These are phyloP conservation scores for Yamadazyma siamensis DNA, from an alignment of 1,139 yeast genomes.

Conservation along the genomic window DNA sequence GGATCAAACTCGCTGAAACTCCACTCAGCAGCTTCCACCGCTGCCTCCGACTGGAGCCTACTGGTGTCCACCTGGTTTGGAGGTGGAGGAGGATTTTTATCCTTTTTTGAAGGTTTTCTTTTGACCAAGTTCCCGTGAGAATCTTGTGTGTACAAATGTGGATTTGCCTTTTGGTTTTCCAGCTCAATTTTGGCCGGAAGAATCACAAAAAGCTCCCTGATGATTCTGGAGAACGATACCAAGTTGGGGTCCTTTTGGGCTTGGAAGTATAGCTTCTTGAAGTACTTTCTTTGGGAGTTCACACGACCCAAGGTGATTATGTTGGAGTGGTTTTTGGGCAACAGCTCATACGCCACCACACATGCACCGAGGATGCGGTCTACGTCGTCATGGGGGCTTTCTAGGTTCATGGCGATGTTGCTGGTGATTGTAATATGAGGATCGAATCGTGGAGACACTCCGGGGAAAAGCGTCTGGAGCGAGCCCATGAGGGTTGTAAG, in stretches of 20 bases:
- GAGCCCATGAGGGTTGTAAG: constrained; percentile 61
- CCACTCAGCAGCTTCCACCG: constrained; percentile 52
- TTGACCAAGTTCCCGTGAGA: constrained; percentile 29
- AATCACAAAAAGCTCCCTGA: constrained; percentile 64
- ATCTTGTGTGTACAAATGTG: constrained; percentile 39
- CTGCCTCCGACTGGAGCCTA: constrained; percentile 26
- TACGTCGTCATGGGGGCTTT: constrained; percentile 50
- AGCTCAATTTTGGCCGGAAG: constrained; percentile 35
- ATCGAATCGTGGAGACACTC: constrained; percentile 59
- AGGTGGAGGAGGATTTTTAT: constrained; percentile 7
- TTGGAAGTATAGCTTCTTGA: constrained; percentile 63
- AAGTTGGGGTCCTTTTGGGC: constrained; percentile 55
- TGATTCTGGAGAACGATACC: constrained; percentile 63
- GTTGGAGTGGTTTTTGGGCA: constrained; percentile 35
- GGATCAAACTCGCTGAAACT: constrained; percentile 59
- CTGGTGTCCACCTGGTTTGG: constrained; percentile 22
- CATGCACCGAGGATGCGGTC: constrained; percentile 62
- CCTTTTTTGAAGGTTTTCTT: constrained; percentile 24
- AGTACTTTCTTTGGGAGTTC: constrained; percentile 43
- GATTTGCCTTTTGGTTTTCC: constrained; percentile 36
- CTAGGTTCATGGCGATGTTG: constrained; percentile 43
- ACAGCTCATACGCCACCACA: constrained; percentile 56
- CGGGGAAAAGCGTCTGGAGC: constrained; percentile 66
- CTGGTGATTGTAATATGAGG: constrained; percentile 80
- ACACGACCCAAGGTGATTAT: constrained; percentile 39